Base-by-base conservation (phyloP, 208 protist genomes). In the Trypanosomatidae sp. region DNA sequence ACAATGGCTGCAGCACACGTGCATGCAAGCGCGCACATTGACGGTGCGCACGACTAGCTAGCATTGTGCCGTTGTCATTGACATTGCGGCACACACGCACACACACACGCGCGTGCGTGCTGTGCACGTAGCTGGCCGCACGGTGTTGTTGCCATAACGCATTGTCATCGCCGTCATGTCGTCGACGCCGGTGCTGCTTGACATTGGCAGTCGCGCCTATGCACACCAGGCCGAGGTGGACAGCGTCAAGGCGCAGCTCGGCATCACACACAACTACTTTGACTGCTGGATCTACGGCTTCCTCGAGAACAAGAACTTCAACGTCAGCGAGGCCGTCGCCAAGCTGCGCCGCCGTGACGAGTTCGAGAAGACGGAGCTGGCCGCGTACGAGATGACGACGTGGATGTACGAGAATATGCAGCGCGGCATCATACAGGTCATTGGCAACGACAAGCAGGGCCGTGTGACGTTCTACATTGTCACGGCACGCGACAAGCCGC, bases 231-330 rank as follows among this genome's bases (percentile, higher is more conserved):
- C 56, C 2, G 49, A 87, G 48, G 55, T 87, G 18, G 76, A 84
- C 15, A 61, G 75, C 40, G 61, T 90, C 38, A 86, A 85, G 48
- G 32, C 30, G 11, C 61, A 65, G 21, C 42, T 90, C 21, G 62
- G 62, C 38, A 82, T 90, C 30, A 44, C 30, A 11, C 66, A 84
- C 60, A 52, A 66, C 43, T 72, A 85, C 45, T 85, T 85, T 25
- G 76, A 81, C 47, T 77, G 72, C 54, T 90, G 81, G 77, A 70
- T 90, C 13, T 90, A 74, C 41, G 71, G 71, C 1, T 90, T 90
- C 41, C 49, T 90, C 13, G 73, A 90, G 44, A 90, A 90, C 56
- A 90, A 90, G 28, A 81, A 87, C 39, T 90, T 79, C 38, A 62
- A 86, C 22, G 47, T 90, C 10, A 43, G 67, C 2, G 81, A 90